A percentile compares a stretch with the other conserved stretches of the same genome.
These are phyloP conservation scores for Fusarium setosum DNA, from an alignment of 2,329 filamentous ascomycete species.

Conservation along the genomic window DNA sequence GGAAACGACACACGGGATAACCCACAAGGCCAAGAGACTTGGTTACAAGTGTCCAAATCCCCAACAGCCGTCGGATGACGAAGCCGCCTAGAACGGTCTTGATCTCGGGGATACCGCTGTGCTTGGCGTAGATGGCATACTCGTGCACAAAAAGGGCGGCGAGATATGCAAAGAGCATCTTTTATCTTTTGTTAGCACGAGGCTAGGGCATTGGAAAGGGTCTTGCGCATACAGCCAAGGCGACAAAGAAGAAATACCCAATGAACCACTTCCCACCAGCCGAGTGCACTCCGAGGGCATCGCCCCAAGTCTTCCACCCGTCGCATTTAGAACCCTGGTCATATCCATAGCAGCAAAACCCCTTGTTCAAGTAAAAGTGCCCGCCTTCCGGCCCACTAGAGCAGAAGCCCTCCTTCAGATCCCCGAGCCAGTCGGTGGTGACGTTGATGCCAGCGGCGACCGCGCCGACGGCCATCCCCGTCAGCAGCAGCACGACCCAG, in stretches of 20 bases:
- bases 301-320: conserved; percentile 90
- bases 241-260: conserved; percentile 87
- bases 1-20: background rate
- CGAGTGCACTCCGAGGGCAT: conserved; percentile 74
- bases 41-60: conserved; percentile 86
- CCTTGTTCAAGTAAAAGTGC: conserved; percentile 89
- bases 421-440: conserved; percentile 91
- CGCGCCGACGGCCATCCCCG: conserved; percentile 84
- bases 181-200: conserved; percentile 24
- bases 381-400: conserved; percentile 79
- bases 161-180: conserved; percentile 81
- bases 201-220: background rate
- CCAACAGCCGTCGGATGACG: conserved; percentile 88
- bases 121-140: conserved; percentile 89
- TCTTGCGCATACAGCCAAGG: conserved; percentile 75
- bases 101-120: conserved; percentile 97
- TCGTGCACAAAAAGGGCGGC: conserved; percentile 84
- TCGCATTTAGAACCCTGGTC: conserved; percentile 83
- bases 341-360: conserved; percentile 94
- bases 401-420: conserved; percentile 92
- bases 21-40: conserved; percentile 89
- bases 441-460: conserved; percentile 92
- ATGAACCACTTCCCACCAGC: conserved; percentile 80
- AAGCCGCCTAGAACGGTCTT: conserved; percentile 96
- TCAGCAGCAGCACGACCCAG: conserved; percentile 89